Evolutionary conservation across 2,329 filamentous ascomycete species (phyloP).

Genomic region (Arthrobotrys sphaeroides): DNA sequence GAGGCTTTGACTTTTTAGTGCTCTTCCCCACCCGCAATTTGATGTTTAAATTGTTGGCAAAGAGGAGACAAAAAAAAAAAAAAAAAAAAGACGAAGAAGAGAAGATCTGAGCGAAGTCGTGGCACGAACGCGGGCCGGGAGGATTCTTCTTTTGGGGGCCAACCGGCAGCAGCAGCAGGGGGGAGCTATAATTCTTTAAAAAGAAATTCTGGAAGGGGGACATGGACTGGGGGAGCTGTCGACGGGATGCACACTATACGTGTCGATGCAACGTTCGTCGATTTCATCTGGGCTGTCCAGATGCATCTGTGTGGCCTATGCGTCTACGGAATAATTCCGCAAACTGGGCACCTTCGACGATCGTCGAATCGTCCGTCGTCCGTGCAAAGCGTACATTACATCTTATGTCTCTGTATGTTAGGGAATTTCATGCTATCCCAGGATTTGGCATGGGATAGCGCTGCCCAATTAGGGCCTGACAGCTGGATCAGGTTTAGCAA

Average conservation of each 20-base stretch:
- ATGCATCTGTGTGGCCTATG: constrained; percentile 14
- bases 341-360: no score
- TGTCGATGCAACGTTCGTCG: constrained; percentile 52
- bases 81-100: no score
- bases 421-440: no score
- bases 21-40: constrained; percentile 4
- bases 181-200: constrained; percentile 13
- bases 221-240: background rate
- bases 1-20: background rate
- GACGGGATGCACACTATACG: constrained; percentile 34
- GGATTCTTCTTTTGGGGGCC: background rate
- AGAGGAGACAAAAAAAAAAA: background rate
- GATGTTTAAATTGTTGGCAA: background rate
- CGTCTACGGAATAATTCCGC: constrained; percentile 41
- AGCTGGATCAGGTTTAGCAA: constrained; percentile 48
- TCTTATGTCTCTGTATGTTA: no score
- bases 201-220: constrained; percentile 48
- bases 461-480: constrained; percentile 54
- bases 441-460: constrained; percentile 2
- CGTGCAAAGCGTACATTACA: no score
- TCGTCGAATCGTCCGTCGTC: no score
- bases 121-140: constrained; percentile 28
- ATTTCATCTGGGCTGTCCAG: background rate
- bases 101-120: constrained; percentile 24
- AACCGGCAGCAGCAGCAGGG: background rate